phyloP scores from a whole-genome alignment of 495 filamentous ascomycete genomes.

The Penicillium cosmopolitanum region DNA sequence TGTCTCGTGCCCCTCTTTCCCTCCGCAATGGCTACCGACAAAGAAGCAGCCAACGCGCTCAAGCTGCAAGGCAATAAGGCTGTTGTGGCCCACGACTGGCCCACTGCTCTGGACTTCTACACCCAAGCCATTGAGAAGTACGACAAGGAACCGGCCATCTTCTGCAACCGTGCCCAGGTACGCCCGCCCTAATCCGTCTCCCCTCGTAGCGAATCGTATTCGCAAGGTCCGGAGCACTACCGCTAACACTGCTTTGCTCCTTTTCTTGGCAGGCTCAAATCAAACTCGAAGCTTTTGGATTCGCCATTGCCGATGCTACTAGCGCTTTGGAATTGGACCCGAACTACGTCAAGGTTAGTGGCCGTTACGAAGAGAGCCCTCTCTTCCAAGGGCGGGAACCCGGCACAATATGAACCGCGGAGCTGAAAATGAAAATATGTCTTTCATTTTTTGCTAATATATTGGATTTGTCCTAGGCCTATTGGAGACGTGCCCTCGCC shows the following conservation, averaged over 20 bases:
- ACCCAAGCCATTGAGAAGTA: slow-evolving; percentile 87
- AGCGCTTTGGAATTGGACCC: slow-evolving; percentile 90
- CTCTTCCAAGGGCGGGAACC: background rate
- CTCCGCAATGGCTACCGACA: slow-evolving; percentile 52
- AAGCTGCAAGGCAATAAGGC: slow-evolving; percentile 96
- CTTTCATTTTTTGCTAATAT: slow-evolving; percentile 10
- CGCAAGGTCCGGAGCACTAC: slow-evolving; percentile 5
- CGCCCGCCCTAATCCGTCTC: slow-evolving; percentile 29
- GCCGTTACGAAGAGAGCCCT: background rate
- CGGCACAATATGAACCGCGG: background rate
- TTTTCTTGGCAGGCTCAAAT: slow-evolving; percentile 71
- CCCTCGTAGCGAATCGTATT: slow-evolving; percentile 4
- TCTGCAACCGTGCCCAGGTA: slow-evolving; percentile 93
- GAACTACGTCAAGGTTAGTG: slow-evolving; percentile 77
- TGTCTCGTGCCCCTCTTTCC: slow-evolving; percentile 42
- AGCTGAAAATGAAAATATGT: background rate
- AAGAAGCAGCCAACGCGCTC: slow-evolving; percentile 73
- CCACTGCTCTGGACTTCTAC: slow-evolving; percentile 81
- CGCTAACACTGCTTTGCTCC: slow-evolving; percentile 23
- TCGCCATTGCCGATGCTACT: slow-evolving; percentile 89
- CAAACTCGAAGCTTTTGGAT: slow-evolving; percentile 93
- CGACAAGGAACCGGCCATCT: slow-evolving; percentile 84
- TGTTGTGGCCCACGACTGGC: slow-evolving; percentile 88
- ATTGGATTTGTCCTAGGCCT: slow-evolving; percentile 62
- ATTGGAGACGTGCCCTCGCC: slow-evolving; percentile 90